Percentiles rank a stretch among this genome's conserved stretches.
Evolutionary conservation across 2,329 filamentous ascomycete genomes (phyloP).

Genomic region (Xylaria sp.): DNA sequence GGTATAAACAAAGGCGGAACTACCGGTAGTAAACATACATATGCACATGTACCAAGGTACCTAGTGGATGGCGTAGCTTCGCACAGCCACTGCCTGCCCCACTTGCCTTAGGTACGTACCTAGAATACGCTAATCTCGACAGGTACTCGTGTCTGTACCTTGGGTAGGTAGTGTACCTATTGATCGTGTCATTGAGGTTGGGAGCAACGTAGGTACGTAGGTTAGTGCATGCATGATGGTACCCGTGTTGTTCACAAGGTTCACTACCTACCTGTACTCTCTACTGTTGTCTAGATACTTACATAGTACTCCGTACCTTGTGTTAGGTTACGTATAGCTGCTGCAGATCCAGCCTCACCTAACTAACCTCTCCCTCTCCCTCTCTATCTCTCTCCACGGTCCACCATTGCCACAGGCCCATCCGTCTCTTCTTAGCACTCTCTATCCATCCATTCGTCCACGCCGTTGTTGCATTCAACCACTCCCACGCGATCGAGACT

Average conservation of each 20-base stretch:
- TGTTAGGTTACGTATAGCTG: slow-evolving; percentile 16
- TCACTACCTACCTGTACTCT: neutral
- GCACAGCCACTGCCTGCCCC: neutral
- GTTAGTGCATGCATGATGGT: slow-evolving; percentile 8
- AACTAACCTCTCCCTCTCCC: neutral
- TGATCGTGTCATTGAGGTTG: neutral
- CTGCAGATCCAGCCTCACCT: slow-evolving; percentile 19
- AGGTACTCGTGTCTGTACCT: too few species aligned
- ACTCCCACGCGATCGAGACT: slow-evolving; percentile 1
- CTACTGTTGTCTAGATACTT: too few species aligned
- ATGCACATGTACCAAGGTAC: too few species aligned
- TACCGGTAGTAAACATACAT: too few species aligned
- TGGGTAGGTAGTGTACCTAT: too few species aligned
- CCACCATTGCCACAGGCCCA: neutral
- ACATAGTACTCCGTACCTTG: too few species aligned
- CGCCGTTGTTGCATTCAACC: neutral
- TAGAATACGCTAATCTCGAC: neutral
- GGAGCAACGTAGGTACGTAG: too few species aligned
- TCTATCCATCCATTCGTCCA: neutral
- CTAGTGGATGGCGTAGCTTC: neutral
- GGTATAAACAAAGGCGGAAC: too few species aligned
- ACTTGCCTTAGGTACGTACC: slow-evolving; percentile 3
- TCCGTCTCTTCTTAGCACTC: neutral
- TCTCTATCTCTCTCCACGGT: neutral
- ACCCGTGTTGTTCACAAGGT: neutral